These are phyloP conservation scores for Pyricularia sp. DNA, from an alignment of 2,329 filamentous ascomycete genomes.

Conservation along the genomic window DNA sequence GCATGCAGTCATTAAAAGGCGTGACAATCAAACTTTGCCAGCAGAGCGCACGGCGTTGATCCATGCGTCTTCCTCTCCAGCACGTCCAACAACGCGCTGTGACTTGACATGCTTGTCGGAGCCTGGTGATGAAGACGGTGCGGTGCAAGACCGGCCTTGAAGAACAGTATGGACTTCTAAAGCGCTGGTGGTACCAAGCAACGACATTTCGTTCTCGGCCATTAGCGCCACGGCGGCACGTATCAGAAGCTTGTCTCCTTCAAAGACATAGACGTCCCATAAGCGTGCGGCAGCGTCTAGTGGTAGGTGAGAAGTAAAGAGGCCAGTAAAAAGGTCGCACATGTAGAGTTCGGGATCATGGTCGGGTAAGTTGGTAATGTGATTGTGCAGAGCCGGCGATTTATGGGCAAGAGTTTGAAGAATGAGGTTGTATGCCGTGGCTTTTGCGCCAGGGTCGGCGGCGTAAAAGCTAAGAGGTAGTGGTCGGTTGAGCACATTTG, in stretches of 20 bases:
- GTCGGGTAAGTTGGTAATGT: conserved; percentile 44
- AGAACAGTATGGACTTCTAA: conserved; percentile 33
- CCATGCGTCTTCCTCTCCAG: conserved; percentile 40
- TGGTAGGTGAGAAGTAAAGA: conserved; percentile 55
- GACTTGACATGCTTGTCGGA: conserved; percentile 12
- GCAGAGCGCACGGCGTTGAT: conserved; percentile 29
- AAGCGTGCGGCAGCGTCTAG: conserved; percentile 64
- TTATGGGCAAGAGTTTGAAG: conserved; percentile 58
- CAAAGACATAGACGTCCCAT: conserved; percentile 78
- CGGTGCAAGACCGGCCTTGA: conserved; percentile 13
- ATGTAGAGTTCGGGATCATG: conserved; percentile 46
- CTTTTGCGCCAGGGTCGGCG: conserved; percentile 57
- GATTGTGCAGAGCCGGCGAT: conserved; percentile 51
- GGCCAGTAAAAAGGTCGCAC: conserved; percentile 47
- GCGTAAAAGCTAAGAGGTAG: conserved; percentile 69
- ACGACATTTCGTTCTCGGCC: conserved; percentile 38
- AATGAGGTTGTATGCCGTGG: conserved; percentile 59
- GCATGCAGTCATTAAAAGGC: background rate
- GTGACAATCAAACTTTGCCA: conserved; percentile 21
- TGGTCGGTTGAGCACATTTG: conserved; percentile 69
- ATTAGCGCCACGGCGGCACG: conserved; percentile 63
- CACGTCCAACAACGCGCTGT: conserved; percentile 26
- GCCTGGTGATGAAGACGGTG: background rate
- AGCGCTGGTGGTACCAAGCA: conserved; percentile 35
- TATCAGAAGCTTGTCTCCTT: conserved; percentile 65